phyloP scores from a whole-genome alignment of 2,329 filamentous ascomycete species.

The Pseudocercospora fuligena region DNA sequence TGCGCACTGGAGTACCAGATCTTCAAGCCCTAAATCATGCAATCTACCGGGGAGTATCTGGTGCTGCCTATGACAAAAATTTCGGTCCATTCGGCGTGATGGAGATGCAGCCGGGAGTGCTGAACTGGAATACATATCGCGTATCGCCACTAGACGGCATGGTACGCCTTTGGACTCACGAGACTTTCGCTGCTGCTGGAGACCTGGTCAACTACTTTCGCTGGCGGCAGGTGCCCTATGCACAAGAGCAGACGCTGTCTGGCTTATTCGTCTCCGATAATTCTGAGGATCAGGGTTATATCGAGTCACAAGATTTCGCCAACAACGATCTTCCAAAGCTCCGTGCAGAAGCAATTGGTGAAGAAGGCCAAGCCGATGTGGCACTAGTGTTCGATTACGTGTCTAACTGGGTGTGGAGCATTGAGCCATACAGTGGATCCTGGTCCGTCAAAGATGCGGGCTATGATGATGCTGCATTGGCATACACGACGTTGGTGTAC shows the following conservation, averaged over 20 bases:
- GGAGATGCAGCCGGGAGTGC: constrained; percentile 34
- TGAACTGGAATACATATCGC: constrained; percentile 33
- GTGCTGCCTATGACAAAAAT: constrained; percentile 24
- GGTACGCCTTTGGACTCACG: constrained; percentile 34
- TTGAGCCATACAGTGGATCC: constrained; percentile 32
- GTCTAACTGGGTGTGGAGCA: constrained; percentile 31
- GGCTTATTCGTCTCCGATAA: constrained; percentile 31
- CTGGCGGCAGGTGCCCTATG: constrained; percentile 32
- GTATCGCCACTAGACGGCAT: constrained; percentile 34
- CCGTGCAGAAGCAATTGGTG: not conserved
- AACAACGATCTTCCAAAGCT: constrained; percentile 26
- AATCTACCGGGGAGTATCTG: constrained; percentile 30
- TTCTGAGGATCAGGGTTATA: constrained; percentile 27
- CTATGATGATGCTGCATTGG: constrained; percentile 23
- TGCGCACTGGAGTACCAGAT: constrained; percentile 33
- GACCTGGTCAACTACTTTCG: constrained; percentile 35
- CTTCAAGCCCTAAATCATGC: constrained; percentile 30
- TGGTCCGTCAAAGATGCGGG: constrained; percentile 30
- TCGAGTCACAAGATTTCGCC: constrained; percentile 28
- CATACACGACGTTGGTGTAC: constrained; percentile 29
- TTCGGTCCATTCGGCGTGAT: constrained; percentile 33
- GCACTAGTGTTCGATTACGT: constrained; percentile 31
- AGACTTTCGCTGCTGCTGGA: constrained; percentile 31
- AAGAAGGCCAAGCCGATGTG: constrained; percentile 27
- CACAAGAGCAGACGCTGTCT: constrained; percentile 33